Percentiles rank a stretch among this genome's conserved stretches.
These are phyloP conservation scores for Cystofilobasidium macerans DNA, from an alignment of 768 basidiomycete species.

Conservation along the genomic window DNA sequence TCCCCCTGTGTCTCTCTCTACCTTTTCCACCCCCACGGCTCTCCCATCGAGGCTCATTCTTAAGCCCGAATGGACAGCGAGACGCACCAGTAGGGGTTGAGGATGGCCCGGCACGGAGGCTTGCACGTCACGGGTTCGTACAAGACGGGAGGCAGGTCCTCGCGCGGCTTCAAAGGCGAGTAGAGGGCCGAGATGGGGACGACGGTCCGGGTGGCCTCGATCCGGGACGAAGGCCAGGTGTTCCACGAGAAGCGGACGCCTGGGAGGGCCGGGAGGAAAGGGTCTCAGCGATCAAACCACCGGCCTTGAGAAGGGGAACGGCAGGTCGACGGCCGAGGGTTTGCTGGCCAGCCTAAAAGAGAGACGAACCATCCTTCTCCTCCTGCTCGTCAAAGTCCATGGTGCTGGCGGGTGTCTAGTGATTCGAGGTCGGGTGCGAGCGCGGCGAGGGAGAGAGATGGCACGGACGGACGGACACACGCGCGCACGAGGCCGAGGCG, in stretches of 20 bases:
- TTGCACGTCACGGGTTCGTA: slow-evolving; percentile 99
- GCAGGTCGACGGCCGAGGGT: too few species aligned
- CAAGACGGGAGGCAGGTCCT: slow-evolving; percentile 87
- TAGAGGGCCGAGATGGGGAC: slow-evolving; percentile 98
- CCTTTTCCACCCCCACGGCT: too few species aligned
- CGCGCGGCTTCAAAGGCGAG: slow-evolving; percentile 83
- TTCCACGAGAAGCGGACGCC: slow-evolving; percentile 97
- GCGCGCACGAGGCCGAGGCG: too few species aligned
- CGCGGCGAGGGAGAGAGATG: too few species aligned
- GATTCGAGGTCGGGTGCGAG: too few species aligned
- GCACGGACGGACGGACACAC: too few species aligned
- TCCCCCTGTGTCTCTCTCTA: too few species aligned
- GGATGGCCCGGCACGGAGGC: slow-evolving; percentile 88
- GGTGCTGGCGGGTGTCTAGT: not conserved
- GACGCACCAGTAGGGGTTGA: slow-evolving; percentile 90
- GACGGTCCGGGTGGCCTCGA: slow-evolving; percentile 94
- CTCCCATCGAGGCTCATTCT: too few species aligned
- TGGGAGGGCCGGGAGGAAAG: slow-evolving; percentile 48
- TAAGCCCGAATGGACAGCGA: too few species aligned
- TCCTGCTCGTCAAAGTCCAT: slow-evolving; percentile 28
- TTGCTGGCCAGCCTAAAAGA: not conserved
- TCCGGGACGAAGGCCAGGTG: slow-evolving; percentile 94
- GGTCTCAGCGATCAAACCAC: not conserved
- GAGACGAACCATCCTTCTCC: slow-evolving; percentile 25
- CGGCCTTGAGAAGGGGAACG: not conserved